These are phyloP conservation scores for Geranium incanum DNA, from an alignment of 441 rosid genomes.

Conservation along the genomic window DNA sequence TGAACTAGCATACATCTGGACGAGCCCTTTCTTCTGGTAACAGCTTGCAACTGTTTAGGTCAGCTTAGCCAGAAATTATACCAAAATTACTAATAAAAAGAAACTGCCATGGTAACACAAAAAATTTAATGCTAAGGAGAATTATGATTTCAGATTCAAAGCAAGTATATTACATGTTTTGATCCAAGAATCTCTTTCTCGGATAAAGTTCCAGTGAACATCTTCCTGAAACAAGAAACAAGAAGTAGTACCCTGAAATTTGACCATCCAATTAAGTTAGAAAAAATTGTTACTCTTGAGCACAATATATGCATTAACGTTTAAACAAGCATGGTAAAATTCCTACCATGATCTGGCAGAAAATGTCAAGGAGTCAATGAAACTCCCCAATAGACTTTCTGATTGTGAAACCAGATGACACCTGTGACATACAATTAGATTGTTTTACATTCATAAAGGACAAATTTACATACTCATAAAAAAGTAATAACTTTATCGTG, in stretches of 20 bases:
- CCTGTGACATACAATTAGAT: slow-evolving; percentile 42
- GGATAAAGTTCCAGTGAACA: slow-evolving; percentile 46
- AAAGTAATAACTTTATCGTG: slow-evolving; percentile 7
- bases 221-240: slow-evolving; percentile 56
- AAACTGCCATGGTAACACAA: slow-evolving; percentile 20
- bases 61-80: slow-evolving; percentile 30
- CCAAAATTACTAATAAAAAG: slow-evolving; percentile 14
- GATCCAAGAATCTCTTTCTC: slow-evolving; percentile 63
- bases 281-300: slow-evolving; percentile 9
- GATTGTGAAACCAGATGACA: slow-evolving; percentile 39
- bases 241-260: slow-evolving; percentile 69
- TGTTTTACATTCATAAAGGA: slow-evolving; percentile 13
- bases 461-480: slow-evolving; percentile 14
- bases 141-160: slow-evolving; percentile 13
- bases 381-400: slow-evolving; percentile 51
- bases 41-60: slow-evolving; percentile 39
- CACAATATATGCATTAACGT: slow-evolving; percentile 9
- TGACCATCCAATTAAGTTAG: slow-evolving; percentile 22
- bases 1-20: slow-evolving; percentile 51
- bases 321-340: slow-evolving; percentile 13
- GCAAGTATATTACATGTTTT: slow-evolving; percentile 46
- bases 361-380: slow-evolving; percentile 57
- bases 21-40: slow-evolving; percentile 66
- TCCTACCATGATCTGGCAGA: slow-evolving; percentile 76
- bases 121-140: slow-evolving; percentile 12